These are phyloP conservation scores for Sporothrix sp. DNA, from an alignment of 2,329 filamentous ascomycete genomes.

Conservation along the genomic window DNA sequence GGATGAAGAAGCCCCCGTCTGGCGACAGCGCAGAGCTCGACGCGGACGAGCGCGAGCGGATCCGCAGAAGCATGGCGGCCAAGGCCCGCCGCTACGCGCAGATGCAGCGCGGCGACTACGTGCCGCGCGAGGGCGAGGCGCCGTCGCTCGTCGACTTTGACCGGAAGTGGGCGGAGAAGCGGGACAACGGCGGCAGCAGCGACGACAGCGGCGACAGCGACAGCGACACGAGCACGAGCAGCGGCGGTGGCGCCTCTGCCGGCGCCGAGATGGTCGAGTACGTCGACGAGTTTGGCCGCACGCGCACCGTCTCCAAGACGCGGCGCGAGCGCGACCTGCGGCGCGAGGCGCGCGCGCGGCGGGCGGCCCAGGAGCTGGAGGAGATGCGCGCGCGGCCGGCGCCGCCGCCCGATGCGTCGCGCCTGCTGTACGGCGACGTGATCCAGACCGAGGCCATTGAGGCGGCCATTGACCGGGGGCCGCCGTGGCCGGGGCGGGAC, in stretches of 20 bases:
- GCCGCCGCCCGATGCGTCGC: constrained; percentile 42
- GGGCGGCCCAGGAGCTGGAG: constrained; percentile 50
- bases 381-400: constrained; percentile 57
- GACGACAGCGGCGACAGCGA: constrained; percentile 57
- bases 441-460: constrained; percentile 73
- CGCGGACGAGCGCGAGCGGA: constrained; percentile 58
- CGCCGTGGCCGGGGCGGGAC: constrained; percentile 48
- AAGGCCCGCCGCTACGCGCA: constrained; percentile 82
- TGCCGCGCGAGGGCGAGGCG: constrained; percentile 54
- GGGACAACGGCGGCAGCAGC: constrained; percentile 40
- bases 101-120: constrained; percentile 81
- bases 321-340: constrained; percentile 57
- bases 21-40: constrained; percentile 49
- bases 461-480: constrained; percentile 65
- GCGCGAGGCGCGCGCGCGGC: constrained; percentile 38
- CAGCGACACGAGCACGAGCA: constrained; percentile 43
- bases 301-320: constrained; percentile 59
- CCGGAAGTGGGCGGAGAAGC: constrained; percentile 77
- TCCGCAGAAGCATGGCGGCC: constrained; percentile 75
- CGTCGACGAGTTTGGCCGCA: constrained; percentile 86
- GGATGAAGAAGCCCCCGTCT: constrained; percentile 19
- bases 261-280: constrained; percentile 68
- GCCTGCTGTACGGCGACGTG: constrained; percentile 75
- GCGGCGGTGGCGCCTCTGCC: constrained; percentile 30
- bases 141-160: constrained; percentile 85